Base-by-base conservation (phyloP, 2,329 filamentous ascomycete species). In the Beauveria sp. region DNA sequence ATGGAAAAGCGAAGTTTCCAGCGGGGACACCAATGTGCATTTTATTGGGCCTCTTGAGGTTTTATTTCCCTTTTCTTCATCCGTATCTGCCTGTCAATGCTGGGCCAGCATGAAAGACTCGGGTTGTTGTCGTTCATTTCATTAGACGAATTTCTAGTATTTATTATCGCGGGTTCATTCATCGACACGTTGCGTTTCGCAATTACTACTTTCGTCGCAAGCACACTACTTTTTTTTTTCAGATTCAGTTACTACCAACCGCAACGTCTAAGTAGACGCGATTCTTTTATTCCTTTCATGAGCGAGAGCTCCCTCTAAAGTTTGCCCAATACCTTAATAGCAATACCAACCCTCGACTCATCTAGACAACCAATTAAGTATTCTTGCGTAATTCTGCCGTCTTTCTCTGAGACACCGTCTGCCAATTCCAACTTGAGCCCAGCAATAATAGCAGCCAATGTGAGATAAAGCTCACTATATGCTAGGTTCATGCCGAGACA, bases 1-100 rank as follows among this genome's bases (percentile, higher is more conserved):
- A 61, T 34, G 62, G 30, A 20, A 30, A 22, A 18, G 57, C 57
- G 12, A 59, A 51, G n/a, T 59, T 59, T 45, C 57, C 57, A 38
- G 16, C 22, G 14, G 57, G 57, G 14, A 51, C 57, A 20, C 45
- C 46, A 9, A n/a, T 50, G n/a, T 51, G 45, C 30, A 59, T 59
- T 20, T 3, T 51, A 10, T 24, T 51, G 3, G 57, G 57, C 22
- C 26, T 59, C 5, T 3, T 59, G 5, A 50, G 57, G 18, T 45
- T 51, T 28, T 51, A 51, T 30, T 50, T 59, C 0, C 57, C 57
- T 7, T 50, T 20, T n/a, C 45, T 59, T 18, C 46, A 51, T 28
- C 28, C 26, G 5, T 51, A 59, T 30, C 30, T 59, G 5, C 57
- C 57, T 43, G 5, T 43, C 5, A 43, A 43, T n/a, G 40, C 40